Conservation (phyloP, 2,329 filamentous ascomycete genomes). For the Emmonsiellopsis sp. region DNA sequence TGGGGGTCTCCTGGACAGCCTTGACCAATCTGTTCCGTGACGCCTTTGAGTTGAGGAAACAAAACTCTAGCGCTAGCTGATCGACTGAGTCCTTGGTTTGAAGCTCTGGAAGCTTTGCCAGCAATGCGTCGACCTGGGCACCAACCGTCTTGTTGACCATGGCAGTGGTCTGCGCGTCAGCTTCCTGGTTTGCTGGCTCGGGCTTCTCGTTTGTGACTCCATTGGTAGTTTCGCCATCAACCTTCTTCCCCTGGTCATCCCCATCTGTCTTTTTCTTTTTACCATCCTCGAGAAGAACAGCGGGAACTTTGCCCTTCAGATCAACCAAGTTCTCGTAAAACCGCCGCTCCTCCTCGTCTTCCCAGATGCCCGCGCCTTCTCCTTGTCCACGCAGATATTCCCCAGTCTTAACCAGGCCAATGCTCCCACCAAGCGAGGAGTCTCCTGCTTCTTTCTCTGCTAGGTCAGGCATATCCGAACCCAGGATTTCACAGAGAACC, state of each 20-base stretch:
- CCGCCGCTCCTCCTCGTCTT: slow-evolving; percentile 92
- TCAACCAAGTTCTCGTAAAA: slow-evolving; percentile 98
- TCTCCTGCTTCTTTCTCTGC: slow-evolving; percentile 69
- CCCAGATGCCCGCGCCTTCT: slow-evolving; percentile 92
- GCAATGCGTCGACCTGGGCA: slow-evolving; percentile 84
- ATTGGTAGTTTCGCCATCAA: slow-evolving; percentile 40
- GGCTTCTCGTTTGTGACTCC: slow-evolving; percentile 29
- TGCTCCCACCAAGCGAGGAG: slow-evolving; percentile 59
- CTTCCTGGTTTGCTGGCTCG: slow-evolving; percentile 41
- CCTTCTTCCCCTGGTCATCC: slow-evolving; percentile 72
- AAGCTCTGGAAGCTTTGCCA: slow-evolving; percentile 80
- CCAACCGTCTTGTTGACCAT: slow-evolving; percentile 98
- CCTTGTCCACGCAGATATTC: slow-evolving; percentile 86
- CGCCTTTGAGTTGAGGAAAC: slow-evolving; percentile 96
- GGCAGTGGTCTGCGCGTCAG: slow-evolving; percentile 79
- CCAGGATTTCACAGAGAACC: slow-evolving; percentile 76
- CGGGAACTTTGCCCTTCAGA: slow-evolving; percentile 88
- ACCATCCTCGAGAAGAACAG: slow-evolving; percentile 82
- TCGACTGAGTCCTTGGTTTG: slow-evolving; percentile 88
- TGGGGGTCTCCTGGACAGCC: slow-evolving; percentile 86
- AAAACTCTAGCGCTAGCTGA: slow-evolving; percentile 89
- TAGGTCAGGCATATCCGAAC: slow-evolving; percentile 86
- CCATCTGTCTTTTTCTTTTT: slow-evolving; percentile 85
- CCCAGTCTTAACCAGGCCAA: slow-evolving; percentile 86
- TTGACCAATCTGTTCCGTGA: slow-evolving; percentile 91